A percentile compares a stretch with the other conserved stretches of the same genome.
phyloP scores from a whole-genome alignment of 2,329 filamentous ascomycete genomes.

The Nannizziopsis barbatae region DNA sequence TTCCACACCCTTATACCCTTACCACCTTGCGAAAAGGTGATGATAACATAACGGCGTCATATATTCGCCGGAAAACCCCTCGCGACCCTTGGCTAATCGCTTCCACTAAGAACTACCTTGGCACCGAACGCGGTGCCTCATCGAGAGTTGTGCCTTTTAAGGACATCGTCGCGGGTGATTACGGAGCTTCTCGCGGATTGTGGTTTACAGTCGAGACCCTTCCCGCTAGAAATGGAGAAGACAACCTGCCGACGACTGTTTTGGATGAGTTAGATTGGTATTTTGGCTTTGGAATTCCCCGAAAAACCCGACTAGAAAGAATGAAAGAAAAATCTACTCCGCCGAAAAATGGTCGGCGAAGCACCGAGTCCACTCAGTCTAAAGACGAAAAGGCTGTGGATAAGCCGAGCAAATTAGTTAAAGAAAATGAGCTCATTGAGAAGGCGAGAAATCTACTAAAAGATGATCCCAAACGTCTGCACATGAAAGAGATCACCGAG shows the following conservation, averaged over 20 bases:
- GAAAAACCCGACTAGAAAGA: slow-evolving; percentile 30
- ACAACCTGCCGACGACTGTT: slow-evolving; percentile 41
- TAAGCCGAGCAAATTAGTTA: slow-evolving; percentile 23
- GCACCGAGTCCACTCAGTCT: not conserved
- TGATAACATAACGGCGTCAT: slow-evolving; percentile 50
- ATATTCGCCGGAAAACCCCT: slow-evolving; percentile 55
- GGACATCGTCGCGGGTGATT: slow-evolving; percentile 62
- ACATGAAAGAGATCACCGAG: slow-evolving; percentile 33
- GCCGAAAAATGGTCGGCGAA: slow-evolving; percentile 6
- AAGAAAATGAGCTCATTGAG: slow-evolving; percentile 40
- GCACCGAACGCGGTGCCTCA: slow-evolving; percentile 50
- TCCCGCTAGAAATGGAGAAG: slow-evolving; percentile 38
- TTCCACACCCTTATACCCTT: slow-evolving; percentile 85
- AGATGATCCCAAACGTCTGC: slow-evolving; percentile 26
- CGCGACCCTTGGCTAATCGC: slow-evolving; percentile 70
- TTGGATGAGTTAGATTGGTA: slow-evolving; percentile 69
- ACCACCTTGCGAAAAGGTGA: slow-evolving; percentile 53
- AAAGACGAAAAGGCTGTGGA: slow-evolving; percentile 13
- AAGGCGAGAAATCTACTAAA: slow-evolving; percentile 40
- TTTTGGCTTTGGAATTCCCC: slow-evolving; percentile 73
- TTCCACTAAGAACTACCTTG: slow-evolving; percentile 59
- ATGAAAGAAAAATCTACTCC: slow-evolving; percentile 25
- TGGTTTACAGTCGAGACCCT: slow-evolving; percentile 68
- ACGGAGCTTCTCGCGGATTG: slow-evolving; percentile 53
- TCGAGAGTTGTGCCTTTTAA: slow-evolving; percentile 66